A percentile compares a stretch with the other conserved stretches of the same genome.
Conservation (phyloP, 148 eudicot genomes). For the Beta vulgaris region DNA sequence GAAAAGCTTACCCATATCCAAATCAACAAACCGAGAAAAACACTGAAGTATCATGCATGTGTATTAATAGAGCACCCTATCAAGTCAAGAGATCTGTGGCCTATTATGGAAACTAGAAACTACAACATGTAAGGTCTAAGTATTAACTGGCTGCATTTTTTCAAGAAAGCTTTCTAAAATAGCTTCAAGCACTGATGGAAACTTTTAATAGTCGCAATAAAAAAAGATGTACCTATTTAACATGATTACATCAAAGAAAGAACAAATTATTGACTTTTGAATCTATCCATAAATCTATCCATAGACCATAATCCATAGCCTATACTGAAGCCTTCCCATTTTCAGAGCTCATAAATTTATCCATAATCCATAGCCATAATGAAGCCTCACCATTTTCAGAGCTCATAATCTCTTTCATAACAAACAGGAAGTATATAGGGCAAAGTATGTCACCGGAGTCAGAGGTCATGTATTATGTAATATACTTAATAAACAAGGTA, state of each 20-base stretch:
- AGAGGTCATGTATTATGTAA: background rate
- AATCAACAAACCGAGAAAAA: background rate
- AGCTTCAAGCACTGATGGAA: constrained; percentile 9
- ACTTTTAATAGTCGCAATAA: too few species aligned
- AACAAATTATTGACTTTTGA: background rate
- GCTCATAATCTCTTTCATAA: background rate
- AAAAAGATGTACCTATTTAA: background rate
- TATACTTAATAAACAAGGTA: background rate
- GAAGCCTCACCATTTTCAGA: background rate
- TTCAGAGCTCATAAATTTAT: background rate
- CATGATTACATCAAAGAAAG: background rate
- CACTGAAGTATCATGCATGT: background rate
- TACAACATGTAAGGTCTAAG: background rate
- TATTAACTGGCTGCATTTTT: background rate
- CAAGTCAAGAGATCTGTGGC: background rate
- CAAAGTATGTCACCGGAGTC: background rate
- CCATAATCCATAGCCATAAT: background rate
- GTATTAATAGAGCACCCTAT: too few species aligned
- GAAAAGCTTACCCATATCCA: too few species aligned
- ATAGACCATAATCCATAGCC: background rate
- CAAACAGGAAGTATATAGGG: background rate
- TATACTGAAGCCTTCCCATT: background rate
- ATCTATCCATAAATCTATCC: background rate
- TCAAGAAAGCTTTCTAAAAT: background rate
- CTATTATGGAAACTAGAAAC: background rate